Conservation (phyloP, 2,329 filamentous ascomycete species). For the Aspergillus pseudonomiae region DNA sequence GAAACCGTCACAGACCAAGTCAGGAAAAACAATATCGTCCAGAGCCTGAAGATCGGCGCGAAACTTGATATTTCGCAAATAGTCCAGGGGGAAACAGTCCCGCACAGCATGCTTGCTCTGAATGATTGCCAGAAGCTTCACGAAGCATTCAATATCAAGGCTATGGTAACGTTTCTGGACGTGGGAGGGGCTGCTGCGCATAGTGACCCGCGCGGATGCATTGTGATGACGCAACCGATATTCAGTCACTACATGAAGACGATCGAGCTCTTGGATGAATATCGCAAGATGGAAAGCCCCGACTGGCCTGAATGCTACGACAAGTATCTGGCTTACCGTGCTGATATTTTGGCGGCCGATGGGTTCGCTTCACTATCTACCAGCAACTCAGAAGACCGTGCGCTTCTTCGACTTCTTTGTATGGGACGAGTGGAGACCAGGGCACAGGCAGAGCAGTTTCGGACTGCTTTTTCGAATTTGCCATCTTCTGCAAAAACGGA, state of each 20-base stretch:
- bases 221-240: conserved; percentile 37
- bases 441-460: conserved; percentile 35
- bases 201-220: conserved; percentile 34
- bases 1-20: conserved; percentile 22
- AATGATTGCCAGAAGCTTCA: conserved; percentile 25
- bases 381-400: conserved; percentile 29
- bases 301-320: conserved; percentile 37
- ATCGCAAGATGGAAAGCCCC: conserved; percentile 25
- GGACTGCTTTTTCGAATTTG: conserved; percentile 30
- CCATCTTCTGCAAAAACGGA: conserved; percentile 14
- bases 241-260: conserved; percentile 36
- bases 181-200: conserved; percentile 44
- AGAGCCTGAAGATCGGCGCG: conserved; percentile 39
- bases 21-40: conserved; percentile 32
- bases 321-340: conserved; percentile 34
- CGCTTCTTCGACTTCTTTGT: conserved; percentile 40
- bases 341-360: conserved; percentile 27
- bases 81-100: conserved; percentile 43
- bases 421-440: conserved; percentile 39
- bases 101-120: conserved; percentile 32
- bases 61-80: conserved; percentile 44
- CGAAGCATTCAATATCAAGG: conserved; percentile 38
- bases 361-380: conserved; percentile 34
- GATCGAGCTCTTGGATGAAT: conserved; percentile 31
- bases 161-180: conserved; percentile 43